phyloP scores from a whole-genome alignment of 306 rosid genomes.

The Trifolium subterraneum region DNA sequence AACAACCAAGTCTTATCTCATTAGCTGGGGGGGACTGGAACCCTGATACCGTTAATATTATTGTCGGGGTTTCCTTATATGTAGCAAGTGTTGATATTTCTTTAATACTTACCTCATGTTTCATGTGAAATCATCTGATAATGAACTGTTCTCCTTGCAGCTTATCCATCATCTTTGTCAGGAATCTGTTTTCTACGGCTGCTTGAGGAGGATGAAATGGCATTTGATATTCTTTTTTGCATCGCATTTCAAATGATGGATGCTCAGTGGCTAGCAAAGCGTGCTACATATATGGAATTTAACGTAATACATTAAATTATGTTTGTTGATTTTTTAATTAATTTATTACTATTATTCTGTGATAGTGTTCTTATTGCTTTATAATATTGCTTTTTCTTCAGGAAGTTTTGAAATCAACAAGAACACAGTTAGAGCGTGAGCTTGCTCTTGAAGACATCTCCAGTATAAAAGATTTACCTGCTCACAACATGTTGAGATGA shows the following conservation, averaged over 20 bases:
- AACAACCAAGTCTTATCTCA: not conserved
- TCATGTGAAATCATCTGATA: constrained; percentile 22
- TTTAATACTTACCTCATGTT: not conserved
- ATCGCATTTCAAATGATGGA: constrained; percentile 93
- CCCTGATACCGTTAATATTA: constrained; percentile 3
- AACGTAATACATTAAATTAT: constrained; percentile 55
- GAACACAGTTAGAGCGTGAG: constrained; percentile 87
- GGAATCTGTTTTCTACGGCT: constrained; percentile 72
- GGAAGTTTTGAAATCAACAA: constrained; percentile 90
- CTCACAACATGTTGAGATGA: constrained; percentile 78
- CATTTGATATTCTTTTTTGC: constrained; percentile 84
- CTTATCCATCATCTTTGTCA: constrained; percentile 60
- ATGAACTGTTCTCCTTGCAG: constrained; percentile 54
- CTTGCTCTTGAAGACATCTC: constrained; percentile 84
- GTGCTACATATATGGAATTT: constrained; percentile 94
- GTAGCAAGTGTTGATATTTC: not conserved
- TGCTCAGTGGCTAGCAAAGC: constrained; percentile 94
- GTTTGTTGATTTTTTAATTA: constrained; percentile 11
- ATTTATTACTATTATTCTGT: not conserved
- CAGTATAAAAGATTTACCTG: constrained; percentile 79
- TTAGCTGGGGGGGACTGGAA: not conserved
- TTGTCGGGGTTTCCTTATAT: constrained; percentile 13
- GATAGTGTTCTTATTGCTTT: not conserved
- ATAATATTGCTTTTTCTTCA: constrained; percentile 30
- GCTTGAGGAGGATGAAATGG: constrained; percentile 80